These are phyloP conservation scores for Pseudogymnoascus sp. DNA, from an alignment of 2,329 filamentous ascomycete species.

Conservation along the genomic window DNA sequence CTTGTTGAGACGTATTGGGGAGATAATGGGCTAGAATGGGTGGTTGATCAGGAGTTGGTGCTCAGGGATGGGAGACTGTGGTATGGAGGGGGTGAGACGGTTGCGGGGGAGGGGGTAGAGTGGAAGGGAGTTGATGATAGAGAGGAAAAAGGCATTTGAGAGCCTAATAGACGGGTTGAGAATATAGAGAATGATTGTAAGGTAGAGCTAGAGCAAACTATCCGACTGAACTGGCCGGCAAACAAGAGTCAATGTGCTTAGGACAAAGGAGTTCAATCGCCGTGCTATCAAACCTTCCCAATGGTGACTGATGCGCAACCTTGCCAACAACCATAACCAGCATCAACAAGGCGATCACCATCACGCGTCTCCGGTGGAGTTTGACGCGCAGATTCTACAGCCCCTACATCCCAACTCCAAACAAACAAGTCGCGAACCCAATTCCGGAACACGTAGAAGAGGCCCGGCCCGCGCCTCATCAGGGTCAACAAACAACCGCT, in stretches of 20 bases:
- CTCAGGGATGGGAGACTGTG: constrained; percentile 69
- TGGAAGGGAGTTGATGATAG: neutral
- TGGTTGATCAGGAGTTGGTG: constrained; percentile 43
- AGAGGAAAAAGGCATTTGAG: neutral
- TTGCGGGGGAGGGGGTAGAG: constrained; percentile 31
- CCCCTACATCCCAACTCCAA: neutral
- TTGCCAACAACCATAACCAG: neutral
- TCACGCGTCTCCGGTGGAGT: neutral
- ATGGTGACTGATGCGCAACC: neutral
- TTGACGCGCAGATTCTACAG: neutral
- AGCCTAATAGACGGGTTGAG: neutral
- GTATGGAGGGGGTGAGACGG: constrained; percentile 76
- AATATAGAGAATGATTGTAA: neutral
- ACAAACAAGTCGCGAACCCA: neutral
- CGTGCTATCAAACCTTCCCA: neutral
- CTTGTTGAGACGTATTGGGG: constrained; percentile 37
- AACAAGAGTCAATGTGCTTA: no score
- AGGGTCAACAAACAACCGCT: neutral
- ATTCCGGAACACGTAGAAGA: neutral
- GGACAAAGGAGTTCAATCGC: no score
- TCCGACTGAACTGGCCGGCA: neutral
- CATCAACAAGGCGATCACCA: neutral
- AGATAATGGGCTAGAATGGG: neutral
- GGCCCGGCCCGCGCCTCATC: neutral
- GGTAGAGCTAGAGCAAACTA: neutral